These are phyloP conservation scores for Stemphylium beticola DNA, from an alignment of 2,329 filamentous ascomycete species.

Conservation along the genomic window DNA sequence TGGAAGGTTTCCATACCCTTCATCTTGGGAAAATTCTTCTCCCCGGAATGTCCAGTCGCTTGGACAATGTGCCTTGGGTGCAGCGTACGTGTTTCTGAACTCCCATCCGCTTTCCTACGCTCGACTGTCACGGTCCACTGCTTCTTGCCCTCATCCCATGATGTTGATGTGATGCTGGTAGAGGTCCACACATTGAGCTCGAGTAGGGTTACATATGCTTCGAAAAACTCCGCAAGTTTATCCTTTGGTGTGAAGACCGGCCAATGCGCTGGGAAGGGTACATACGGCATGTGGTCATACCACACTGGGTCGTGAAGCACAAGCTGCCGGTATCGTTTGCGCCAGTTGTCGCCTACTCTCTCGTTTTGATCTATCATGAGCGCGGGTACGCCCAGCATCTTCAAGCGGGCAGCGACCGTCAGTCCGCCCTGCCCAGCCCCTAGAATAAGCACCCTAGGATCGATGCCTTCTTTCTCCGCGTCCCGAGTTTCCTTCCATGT, in stretches of 20 bases:
- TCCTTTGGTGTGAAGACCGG: conserved; percentile 43
- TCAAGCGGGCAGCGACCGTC: conserved; percentile 51
- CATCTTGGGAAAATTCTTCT: conserved; percentile 41
- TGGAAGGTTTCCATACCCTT: conserved; percentile 44
- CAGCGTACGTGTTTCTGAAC: conserved; percentile 29
- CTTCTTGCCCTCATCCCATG: conserved; percentile 47
- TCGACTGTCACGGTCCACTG: conserved; percentile 49
- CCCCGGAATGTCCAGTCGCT: conserved; percentile 41
- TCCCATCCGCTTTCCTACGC: conserved; percentile 30
- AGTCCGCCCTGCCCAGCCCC: conserved; percentile 56
- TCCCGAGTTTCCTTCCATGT: conserved; percentile 41
- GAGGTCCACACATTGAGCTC: conserved; percentile 51
- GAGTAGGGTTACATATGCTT: conserved; percentile 46
- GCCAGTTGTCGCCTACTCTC: conserved; percentile 56
- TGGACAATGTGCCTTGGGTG: conserved; percentile 40
- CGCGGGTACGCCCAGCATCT: conserved; percentile 52
- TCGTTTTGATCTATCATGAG: conserved; percentile 55
- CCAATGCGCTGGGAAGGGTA: conserved; percentile 43
- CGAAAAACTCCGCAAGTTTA: conserved; percentile 48
- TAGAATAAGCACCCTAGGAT: conserved; percentile 41
- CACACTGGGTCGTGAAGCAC: conserved; percentile 51
- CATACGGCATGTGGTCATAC: conserved; percentile 49
- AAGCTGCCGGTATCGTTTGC: conserved; percentile 54
- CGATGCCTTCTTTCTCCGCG: conserved; percentile 32
- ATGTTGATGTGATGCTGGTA: conserved; percentile 46